These are phyloP conservation scores for Beauveria pseudobassiana DNA, from an alignment of 2,329 filamentous ascomycete species.

Conservation along the genomic window DNA sequence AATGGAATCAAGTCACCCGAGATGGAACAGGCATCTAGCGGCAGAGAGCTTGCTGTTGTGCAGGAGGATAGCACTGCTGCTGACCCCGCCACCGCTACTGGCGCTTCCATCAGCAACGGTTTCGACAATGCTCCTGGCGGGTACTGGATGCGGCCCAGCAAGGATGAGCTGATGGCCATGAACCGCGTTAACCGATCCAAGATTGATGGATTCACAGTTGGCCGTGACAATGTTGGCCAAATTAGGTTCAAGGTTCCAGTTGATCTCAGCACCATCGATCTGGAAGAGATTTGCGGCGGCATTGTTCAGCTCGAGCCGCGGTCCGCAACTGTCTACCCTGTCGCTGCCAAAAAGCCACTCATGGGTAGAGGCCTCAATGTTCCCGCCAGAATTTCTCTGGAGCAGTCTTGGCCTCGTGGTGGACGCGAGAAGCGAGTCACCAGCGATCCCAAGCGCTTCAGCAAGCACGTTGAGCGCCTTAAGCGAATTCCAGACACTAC, in stretches of 20 bases:
- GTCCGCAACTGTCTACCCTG: slow-evolving; percentile 80
- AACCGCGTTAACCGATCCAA: slow-evolving; percentile 69
- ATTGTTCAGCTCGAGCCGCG: slow-evolving; percentile 73
- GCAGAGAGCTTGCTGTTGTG: slow-evolving; percentile 72
- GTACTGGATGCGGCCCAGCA: slow-evolving; percentile 80
- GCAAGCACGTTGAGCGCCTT: slow-evolving; percentile 77
- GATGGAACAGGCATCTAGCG: slow-evolving; percentile 58
- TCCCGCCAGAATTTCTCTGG: slow-evolving; percentile 76
- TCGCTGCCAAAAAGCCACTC: slow-evolving; percentile 68
- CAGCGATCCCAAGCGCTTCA: slow-evolving; percentile 54
- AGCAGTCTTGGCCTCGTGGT: slow-evolving; percentile 83
- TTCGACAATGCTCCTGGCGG: slow-evolving; percentile 53
- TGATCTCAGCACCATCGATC: slow-evolving; percentile 69
- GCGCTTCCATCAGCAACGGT: slow-evolving; percentile 13
- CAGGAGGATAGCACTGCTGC: slow-evolving; percentile 54
- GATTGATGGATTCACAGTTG: slow-evolving; percentile 70
- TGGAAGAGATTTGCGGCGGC: slow-evolving; percentile 70
- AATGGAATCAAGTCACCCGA: slow-evolving; percentile 43
- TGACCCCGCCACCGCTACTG: slow-evolving; percentile 23
- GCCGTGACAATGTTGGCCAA: slow-evolving; percentile 71
- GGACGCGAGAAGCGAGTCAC: slow-evolving; percentile 48
- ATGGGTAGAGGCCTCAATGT: slow-evolving; percentile 87
- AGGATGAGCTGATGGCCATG: slow-evolving; percentile 71
- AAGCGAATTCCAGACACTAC: slow-evolving; percentile 72
- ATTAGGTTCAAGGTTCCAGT: slow-evolving; percentile 77